phyloP scores from a whole-genome alignment of 495 filamentous ascomycete species.

The Aspergillus heteromorphus region DNA sequence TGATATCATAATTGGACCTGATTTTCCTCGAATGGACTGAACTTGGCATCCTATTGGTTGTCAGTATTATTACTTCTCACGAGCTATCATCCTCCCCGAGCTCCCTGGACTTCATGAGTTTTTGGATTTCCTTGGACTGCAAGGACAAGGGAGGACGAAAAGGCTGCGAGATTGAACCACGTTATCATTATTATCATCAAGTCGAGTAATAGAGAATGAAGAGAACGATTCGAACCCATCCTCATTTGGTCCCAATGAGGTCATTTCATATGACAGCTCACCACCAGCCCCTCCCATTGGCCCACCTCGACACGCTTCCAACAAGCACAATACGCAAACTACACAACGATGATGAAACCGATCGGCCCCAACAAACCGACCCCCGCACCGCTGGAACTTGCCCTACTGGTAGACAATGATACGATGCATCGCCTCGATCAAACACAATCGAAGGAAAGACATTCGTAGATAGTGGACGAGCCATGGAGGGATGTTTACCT shows the following conservation, averaged over 20 bases:
- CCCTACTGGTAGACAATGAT: neutral
- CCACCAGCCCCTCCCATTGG: neutral
- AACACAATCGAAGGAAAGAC: neutral
- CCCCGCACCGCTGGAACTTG: neutral
- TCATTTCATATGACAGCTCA: neutral
- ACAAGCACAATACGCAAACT: neutral
- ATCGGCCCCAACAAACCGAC: neutral
- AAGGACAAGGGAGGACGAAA: too few species aligned
- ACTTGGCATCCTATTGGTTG: neutral
- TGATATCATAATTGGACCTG: slow-evolving; percentile 32
- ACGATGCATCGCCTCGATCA: neutral
- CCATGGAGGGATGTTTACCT: neutral
- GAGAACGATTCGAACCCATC: neutral
- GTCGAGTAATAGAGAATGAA: neutral
- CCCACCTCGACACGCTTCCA: neutral
- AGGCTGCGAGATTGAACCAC: too few species aligned
- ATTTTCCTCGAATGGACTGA: neutral
- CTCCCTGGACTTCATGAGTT: neutral
- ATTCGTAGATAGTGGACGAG: too few species aligned
- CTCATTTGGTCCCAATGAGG: neutral
- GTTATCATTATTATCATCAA: neutral
- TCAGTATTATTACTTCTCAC: neutral
- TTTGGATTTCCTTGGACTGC: too few species aligned
- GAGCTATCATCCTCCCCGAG: neutral
- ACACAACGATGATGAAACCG: neutral